Conservation (phyloP, 768 basidiomycete species). For the Auriscalpium microsporum region DNA sequence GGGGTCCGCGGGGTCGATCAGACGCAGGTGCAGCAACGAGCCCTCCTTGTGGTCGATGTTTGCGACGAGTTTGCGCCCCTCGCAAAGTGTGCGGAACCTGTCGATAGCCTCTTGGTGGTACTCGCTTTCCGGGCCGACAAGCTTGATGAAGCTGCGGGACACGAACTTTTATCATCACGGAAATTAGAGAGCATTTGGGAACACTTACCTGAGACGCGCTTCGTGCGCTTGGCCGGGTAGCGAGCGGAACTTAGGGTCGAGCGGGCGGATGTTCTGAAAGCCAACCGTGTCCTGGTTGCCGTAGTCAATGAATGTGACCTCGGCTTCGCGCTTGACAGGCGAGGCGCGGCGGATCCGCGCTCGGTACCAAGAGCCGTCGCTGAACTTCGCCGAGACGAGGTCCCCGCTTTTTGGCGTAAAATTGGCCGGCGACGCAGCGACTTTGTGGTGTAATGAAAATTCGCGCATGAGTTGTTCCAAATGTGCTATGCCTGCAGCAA, state of each 20-base stretch:
- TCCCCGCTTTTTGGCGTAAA: conserved; percentile 82
- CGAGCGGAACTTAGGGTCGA: conserved; percentile 84
- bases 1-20: conserved; percentile 84
- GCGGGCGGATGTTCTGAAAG: conserved; percentile 78
- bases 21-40: conserved; percentile 70
- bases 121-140: conserved; percentile 74
- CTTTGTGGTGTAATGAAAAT: conserved; percentile 80
- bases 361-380: conserved; percentile 92
- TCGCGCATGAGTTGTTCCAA: conserved; percentile 93
- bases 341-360: conserved; percentile 85
- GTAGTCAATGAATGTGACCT: conserved; percentile 91
- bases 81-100: conserved; percentile 77
- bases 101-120: conserved; percentile 81
- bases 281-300: conserved; percentile 88
- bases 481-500: conserved; percentile 66
- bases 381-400: conserved; percentile 90
- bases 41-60: conserved; percentile 87
- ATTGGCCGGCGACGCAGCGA: conserved; percentile 49
- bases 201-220: conserved; percentile 70
- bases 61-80: conserved; percentile 95
- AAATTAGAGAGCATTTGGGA: background rate
- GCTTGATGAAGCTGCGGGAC: conserved; percentile 68
- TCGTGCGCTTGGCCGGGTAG: conserved; percentile 93
- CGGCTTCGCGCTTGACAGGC: conserved; percentile 85
- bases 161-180: too few species aligned